Conservation (phyloP, 371 early-diverging fungal species). For the Apophysomyces ossiformis region DNA sequence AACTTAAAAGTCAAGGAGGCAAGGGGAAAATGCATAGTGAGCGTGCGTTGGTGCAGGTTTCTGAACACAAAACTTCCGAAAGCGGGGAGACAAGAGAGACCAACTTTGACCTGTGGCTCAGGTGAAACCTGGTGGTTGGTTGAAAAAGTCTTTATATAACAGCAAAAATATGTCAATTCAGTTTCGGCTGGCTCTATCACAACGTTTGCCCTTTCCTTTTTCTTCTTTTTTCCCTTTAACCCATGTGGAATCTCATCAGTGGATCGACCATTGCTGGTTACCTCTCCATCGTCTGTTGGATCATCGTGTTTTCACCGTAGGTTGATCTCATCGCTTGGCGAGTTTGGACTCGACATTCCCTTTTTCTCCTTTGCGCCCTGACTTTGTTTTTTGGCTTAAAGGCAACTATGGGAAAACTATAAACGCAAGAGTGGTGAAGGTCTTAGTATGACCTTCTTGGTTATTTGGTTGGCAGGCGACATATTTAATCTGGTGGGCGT, state of each 20-base stretch:
- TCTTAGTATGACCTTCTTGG: conserved; percentile 71
- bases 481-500: conserved; percentile 79
- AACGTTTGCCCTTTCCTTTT: not conserved
- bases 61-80: too few relatives aligned
- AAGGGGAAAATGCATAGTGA: too few relatives aligned
- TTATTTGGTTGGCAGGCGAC: conserved; percentile 88
- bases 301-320: conserved; percentile 18
- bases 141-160: not conserved
- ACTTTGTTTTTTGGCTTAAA: conserved; percentile 13
- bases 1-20: too few relatives aligned
- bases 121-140: conserved; percentile 1
- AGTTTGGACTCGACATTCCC: not conserved
- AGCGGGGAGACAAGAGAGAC: too few relatives aligned
- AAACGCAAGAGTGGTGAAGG: conserved; percentile 63
- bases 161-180: not conserved
- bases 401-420: conserved; percentile 70
- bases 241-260: conserved; percentile 8
- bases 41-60: too few relatives aligned
- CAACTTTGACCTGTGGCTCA: not conserved
- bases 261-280: conserved; percentile 15
- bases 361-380: not conserved
- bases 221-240: not conserved
- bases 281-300: conserved; percentile 18
- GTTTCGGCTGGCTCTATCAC: not conserved
- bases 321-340: not conserved